Base-by-base conservation (phyloP, 2,329 filamentous ascomycete genomes). In the Zasmidium citrigriseum region DNA sequence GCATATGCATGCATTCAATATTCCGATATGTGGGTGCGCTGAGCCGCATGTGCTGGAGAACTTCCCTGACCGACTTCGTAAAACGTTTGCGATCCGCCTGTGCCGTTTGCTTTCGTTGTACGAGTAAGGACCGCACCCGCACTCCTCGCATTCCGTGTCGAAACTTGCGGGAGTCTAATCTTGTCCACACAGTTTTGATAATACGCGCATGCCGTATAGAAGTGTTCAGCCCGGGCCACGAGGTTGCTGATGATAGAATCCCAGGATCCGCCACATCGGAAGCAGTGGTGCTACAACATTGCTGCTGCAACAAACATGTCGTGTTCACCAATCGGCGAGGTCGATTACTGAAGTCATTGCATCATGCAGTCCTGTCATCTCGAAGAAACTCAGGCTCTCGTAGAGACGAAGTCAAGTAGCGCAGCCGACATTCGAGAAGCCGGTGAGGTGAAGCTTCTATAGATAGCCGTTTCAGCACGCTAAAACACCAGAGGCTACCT, bases 391-490 rank as follows among this genome's bases (percentile, higher is more conserved):
- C 47, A 50, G 47, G 21, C n/a, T 50, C 24, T n/a, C 24, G 47
- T 23, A 50, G 3, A 47, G 47, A 24, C 34, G 5, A 16, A n/a
- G 34, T 41, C 34, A n/a, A 41, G 14, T 41, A 29, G 22, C 47
- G 24, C 24, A 50, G 47, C 21, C 47, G 23, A 50, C 25, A 3
- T 50, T 50, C 47, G 25, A 50, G 24, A 50, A 24, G 10, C 21
- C 47, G 4, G 47, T 25, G 10, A 41, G 34, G 34, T 41, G 34
- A 41, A 41, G 34, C 47, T 50, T 24, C 47, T 50, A 50, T 50
- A 25, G 47, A 25, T 50, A 50, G 47, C 24, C 21, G 25, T 29
- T 50, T 29, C 21, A 50, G 47, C 47, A 18, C 34, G 47, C 24
- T 11, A 50, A 24, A 18, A 5, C 22, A 46, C 22, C 11, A 50